These are phyloP conservation scores for Leucocoprinus sp. DNA, from an alignment of 768 basidiomycete genomes.

Conservation along the genomic window DNA sequence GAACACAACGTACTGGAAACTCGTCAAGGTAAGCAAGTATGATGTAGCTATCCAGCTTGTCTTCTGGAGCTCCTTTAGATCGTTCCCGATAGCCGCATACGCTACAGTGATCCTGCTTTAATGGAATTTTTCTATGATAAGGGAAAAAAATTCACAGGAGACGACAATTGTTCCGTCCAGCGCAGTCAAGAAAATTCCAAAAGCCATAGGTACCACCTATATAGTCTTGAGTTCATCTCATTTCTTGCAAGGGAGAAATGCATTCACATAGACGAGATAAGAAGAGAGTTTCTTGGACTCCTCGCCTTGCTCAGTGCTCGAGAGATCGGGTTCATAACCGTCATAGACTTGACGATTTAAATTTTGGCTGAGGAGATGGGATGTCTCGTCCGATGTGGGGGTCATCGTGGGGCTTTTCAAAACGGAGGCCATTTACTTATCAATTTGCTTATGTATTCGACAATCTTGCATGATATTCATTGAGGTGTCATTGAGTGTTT, in stretches of 20 bases:
- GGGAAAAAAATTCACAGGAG: constrained; percentile 11
- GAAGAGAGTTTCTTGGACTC: neutral
- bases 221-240: neutral
- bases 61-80: constrained; percentile 52
- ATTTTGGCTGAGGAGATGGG: constrained; percentile 21
- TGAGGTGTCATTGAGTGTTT: too few relatives aligned
- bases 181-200: constrained; percentile 13
- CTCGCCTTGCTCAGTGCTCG: constrained; percentile 9
- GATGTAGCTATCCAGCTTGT: constrained; percentile 63
- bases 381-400: constrained; percentile 27
- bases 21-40: constrained; percentile 52
- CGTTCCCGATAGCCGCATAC: constrained; percentile 48
- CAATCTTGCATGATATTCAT: too few relatives aligned
- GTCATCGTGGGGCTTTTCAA: too few relatives aligned
- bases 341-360: constrained; percentile 10
- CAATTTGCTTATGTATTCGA: too few relatives aligned
- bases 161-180: constrained; percentile 16
- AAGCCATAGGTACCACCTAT: constrained; percentile 11
- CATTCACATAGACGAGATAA: constrained; percentile 21
- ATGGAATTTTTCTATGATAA: neutral
- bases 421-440: too few relatives aligned
- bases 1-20: constrained; percentile 40
- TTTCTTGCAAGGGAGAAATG: neutral
- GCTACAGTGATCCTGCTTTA: constrained; percentile 19
- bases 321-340: constrained; percentile 7